Evolutionary conservation across 805 yeast genomes (phyloP).

Genomic region (Cyberlindnera misumaiensis): DNA sequence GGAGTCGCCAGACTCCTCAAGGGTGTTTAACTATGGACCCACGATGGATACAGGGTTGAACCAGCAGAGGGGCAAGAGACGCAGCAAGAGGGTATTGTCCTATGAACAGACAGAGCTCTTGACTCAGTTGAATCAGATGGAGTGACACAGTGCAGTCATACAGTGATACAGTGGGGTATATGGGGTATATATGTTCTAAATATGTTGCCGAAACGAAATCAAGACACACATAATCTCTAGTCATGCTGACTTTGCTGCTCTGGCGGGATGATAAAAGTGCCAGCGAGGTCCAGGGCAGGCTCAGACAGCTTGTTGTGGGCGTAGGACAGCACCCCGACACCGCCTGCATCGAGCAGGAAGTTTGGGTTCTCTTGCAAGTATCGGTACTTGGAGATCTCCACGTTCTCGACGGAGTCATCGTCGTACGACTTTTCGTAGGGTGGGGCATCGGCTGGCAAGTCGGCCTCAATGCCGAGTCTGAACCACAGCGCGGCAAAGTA

Average conservation of each 20-base stretch:
- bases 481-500: constrained; percentile 91
- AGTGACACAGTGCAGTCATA: too few relatives aligned
- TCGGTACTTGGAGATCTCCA: constrained; percentile 27
- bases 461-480: constrained; percentile 25
- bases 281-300: constrained; percentile 81
- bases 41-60: not conserved
- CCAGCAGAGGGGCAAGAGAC: constrained; percentile 5
- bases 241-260: constrained; percentile 37
- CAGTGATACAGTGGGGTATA: constrained; percentile 5
- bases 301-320: constrained; percentile 80
- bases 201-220: too few relatives aligned
- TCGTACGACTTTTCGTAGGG: constrained; percentile 17
- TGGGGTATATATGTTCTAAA: too few relatives aligned
- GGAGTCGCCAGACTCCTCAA: not conserved
- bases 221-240: constrained; percentile 1
- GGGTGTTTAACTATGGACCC: constrained; percentile 4
- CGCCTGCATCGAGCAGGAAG: constrained; percentile 89
- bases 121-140: constrained; percentile 32
- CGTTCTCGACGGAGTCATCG: constrained; percentile 26
- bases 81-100: constrained; percentile 34
- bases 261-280: constrained; percentile 71
- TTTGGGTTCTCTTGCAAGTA: constrained; percentile 55
- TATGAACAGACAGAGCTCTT: constrained; percentile 48
- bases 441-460: constrained; percentile 6
- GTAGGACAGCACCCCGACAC: constrained; percentile 86